Percentiles rank a stretch among this genome's conserved stretches.
These are phyloP conservation scores for Strobilomyces echinocephalus DNA, from an alignment of 768 basidiomycete genomes.

Conservation along the genomic window DNA sequence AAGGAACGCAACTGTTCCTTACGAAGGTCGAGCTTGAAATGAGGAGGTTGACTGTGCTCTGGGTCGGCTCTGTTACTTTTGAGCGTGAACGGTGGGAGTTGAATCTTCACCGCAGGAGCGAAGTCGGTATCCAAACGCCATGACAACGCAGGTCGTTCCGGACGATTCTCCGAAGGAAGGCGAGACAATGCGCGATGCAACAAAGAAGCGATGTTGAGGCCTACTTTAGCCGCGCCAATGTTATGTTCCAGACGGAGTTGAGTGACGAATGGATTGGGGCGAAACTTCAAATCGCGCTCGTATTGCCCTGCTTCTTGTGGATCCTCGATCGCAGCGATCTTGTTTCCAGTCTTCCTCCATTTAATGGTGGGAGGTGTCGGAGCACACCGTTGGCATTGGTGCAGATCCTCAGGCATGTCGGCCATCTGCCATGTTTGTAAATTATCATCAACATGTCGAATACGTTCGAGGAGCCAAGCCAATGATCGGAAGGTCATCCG, in stretches of 20 bases:
- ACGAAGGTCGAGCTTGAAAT: constrained; percentile 68
- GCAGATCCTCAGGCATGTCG: constrained; percentile 39
- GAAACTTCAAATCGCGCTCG: constrained; percentile 80
- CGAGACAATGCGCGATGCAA: constrained; percentile 82
- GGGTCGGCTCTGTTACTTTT: constrained; percentile 71
- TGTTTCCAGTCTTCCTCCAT: constrained; percentile 63
- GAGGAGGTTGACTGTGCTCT: constrained; percentile 70
- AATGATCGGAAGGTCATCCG: constrained; percentile 73
- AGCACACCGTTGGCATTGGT: constrained; percentile 75
- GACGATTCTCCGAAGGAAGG: constrained; percentile 55
- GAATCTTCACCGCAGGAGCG: constrained; percentile 54
- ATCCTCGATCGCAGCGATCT: constrained; percentile 71
- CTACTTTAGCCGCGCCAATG: constrained; percentile 71
- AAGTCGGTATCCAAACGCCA: constrained; percentile 85
- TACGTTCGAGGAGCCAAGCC: constrained; percentile 84
- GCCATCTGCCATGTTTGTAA: constrained; percentile 66
- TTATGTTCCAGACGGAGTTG: constrained; percentile 67
- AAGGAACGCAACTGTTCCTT: constrained; percentile 86
- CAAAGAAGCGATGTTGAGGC: constrained; percentile 82
- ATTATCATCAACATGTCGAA: constrained; percentile 66
- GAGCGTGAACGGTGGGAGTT: constrained; percentile 62
- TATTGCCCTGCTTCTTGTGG: constrained; percentile 83
- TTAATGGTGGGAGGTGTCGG: constrained; percentile 70
- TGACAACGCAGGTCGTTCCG: constrained; percentile 47
- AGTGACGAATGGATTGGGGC: constrained; percentile 83